These are phyloP conservation scores for Chrysoporthe deuterocubensis DNA, from an alignment of 2,329 filamentous ascomycete genomes.

Conservation along the genomic window DNA sequence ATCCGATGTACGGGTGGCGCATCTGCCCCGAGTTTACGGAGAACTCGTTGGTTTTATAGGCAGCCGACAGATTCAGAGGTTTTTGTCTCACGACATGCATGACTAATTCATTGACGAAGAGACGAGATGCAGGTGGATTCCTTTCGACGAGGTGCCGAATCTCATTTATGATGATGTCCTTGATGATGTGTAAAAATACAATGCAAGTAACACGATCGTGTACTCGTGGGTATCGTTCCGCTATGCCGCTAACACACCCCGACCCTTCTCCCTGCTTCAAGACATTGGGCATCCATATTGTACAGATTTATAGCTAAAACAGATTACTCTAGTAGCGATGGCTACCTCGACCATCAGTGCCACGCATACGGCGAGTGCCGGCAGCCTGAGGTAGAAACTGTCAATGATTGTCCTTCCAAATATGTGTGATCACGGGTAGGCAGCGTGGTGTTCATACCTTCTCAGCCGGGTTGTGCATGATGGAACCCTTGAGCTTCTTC, in stretches of 20 bases:
- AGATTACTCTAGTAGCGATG: slow-evolving; percentile 36
- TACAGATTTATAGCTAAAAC: neutral
- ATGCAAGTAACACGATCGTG: neutral
- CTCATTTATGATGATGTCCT: neutral
- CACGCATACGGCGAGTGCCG: slow-evolving; percentile 73
- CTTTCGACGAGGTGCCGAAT: neutral
- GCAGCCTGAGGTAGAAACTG: slow-evolving; percentile 58
- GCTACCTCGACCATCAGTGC: slow-evolving; percentile 70
- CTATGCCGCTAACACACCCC: slow-evolving; percentile 19
- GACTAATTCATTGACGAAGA: neutral
- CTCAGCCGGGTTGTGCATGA: slow-evolving; percentile 70
- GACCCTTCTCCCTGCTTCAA: neutral
- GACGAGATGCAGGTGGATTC: neutral
- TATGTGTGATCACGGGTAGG: slow-evolving; percentile 12
- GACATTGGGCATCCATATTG: neutral
- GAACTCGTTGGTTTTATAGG: neutral
- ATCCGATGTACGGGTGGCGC: neutral
- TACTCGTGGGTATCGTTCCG: slow-evolving; percentile 21
- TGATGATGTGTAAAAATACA: neutral
- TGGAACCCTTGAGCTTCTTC: slow-evolving; percentile 70
- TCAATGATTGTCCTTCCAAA: slow-evolving; percentile 9
- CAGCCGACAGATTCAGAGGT: neutral
- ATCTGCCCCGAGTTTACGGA: neutral
- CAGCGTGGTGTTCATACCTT: slow-evolving; percentile 56
- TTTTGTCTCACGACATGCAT: neutral